A percentile compares a stretch with the other conserved stretches of the same genome.
Conservation (phyloP, 352 stramenopile genomes). For the Pythium scleroteichum region DNA sequence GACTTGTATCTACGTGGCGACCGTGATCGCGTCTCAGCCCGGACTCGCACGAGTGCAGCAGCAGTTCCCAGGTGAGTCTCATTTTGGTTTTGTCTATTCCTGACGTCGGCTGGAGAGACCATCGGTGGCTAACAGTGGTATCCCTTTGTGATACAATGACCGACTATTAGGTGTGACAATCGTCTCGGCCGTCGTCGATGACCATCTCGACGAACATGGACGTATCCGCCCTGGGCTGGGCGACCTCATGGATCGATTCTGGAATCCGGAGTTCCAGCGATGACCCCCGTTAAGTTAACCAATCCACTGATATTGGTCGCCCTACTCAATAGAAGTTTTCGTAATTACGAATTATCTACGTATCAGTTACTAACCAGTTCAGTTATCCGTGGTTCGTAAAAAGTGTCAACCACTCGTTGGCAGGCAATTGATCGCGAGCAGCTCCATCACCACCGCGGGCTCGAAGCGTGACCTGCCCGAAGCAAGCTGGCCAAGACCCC, state of each 20-base stretch:
- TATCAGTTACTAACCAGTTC: too few relatives aligned
- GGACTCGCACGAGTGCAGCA: constrained; percentile 44
- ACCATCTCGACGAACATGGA: constrained; percentile 36
- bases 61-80: constrained; percentile 46
- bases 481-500: not conserved
- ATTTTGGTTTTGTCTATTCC: not conserved
- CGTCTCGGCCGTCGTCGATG: constrained; percentile 49
- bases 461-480: constrained; percentile 14
- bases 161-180: constrained; percentile 40
- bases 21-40: constrained; percentile 43
- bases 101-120: too few relatives aligned
- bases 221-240: constrained; percentile 41
- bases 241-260: constrained; percentile 45
- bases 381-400: constrained; percentile 27
- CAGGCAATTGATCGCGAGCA: constrained; percentile 26
- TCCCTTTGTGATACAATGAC: too few relatives aligned
- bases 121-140: too few relatives aligned
- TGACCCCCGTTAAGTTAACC: constrained; percentile 11
- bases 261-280: constrained; percentile 23
- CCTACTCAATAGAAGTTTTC: not conserved
- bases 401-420: constrained; percentile 33
- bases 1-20: constrained; percentile 57
- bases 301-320: constrained; percentile 19
- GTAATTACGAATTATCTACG: too few relatives aligned
- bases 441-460: not conserved